These are phyloP conservation scores for Inosperma sp. DNA, from an alignment of 768 basidiomycete genomes.

Conservation along the genomic window DNA sequence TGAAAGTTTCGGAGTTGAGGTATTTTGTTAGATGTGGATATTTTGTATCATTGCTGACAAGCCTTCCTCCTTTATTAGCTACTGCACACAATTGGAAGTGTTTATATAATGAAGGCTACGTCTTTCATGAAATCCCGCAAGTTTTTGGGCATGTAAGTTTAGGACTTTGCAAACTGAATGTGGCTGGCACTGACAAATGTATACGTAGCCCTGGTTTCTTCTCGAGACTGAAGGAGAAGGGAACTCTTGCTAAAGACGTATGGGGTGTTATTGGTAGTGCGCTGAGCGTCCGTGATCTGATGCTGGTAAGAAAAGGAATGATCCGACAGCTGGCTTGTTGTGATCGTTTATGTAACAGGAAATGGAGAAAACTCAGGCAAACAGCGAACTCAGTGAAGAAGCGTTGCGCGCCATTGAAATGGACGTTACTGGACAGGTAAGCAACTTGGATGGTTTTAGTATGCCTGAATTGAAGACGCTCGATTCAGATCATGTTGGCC, in stretches of 20 bases:
- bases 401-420: constrained; percentile 81
- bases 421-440: constrained; percentile 88
- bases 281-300: constrained; percentile 70
- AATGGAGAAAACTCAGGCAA: constrained; percentile 85
- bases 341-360: constrained; percentile 44
- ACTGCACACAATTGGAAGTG: constrained; percentile 83
- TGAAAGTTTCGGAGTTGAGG: constrained; percentile 97
- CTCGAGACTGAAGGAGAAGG: constrained; percentile 92
- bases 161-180: constrained; percentile 5
- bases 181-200: constrained; percentile 1
- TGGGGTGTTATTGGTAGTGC: constrained; percentile 97
- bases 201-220: constrained; percentile 78
- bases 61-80: constrained; percentile 47
- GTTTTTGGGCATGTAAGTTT: constrained; percentile 80
- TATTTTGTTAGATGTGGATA: constrained; percentile 29
- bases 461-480: not conserved
- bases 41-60: not conserved
- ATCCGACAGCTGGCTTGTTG: not conserved
- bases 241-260: constrained; percentile 87
- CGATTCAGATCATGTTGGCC: constrained; percentile 79
- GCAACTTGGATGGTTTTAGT: constrained; percentile 8
- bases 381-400: constrained; percentile 86
- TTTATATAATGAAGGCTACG: constrained; percentile 91
- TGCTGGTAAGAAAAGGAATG: constrained; percentile 43
- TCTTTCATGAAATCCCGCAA: constrained; percentile 88